Conservation (phyloP, 768 basidiomycete species). For the Tulasnella calospora region DNA sequence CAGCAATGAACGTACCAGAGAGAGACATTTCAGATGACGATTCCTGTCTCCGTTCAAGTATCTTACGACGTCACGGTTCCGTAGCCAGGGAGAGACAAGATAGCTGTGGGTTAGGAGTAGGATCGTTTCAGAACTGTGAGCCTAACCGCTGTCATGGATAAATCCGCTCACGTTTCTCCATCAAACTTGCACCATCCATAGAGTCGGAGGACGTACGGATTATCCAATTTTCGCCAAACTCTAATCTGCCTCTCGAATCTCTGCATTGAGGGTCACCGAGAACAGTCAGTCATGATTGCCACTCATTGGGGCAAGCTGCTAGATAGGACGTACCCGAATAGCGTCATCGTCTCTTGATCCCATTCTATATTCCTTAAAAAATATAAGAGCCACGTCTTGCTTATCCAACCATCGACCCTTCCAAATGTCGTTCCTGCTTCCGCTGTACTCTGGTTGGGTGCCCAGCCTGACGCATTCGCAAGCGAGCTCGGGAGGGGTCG, state of each 20-base stretch:
- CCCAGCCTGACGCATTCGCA: not conserved
- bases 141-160: not conserved
- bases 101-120: not conserved
- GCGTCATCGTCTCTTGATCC: not conserved
- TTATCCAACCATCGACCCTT: constrained; percentile 18
- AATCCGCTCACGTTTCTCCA: not conserved
- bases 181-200: constrained; percentile 9
- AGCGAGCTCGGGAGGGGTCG: not conserved
- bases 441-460: not conserved
- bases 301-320: not conserved
- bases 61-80: constrained; percentile 13
- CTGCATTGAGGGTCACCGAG: not conserved
- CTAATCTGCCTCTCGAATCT: constrained; percentile 15
- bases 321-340: not conserved
- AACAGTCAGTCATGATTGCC: not conserved
- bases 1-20: not conserved
- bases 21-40: not conserved
- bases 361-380: not conserved
- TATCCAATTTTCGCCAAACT: constrained; percentile 10
- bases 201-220: constrained; percentile 2
- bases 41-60: not conserved
- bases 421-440: constrained; percentile 2
- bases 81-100: constrained; percentile 1
- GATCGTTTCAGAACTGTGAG: not conserved
- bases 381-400: constrained; percentile 2